phyloP scores from a whole-genome alignment of 371 early-diverging fungal species.

The Sporodiniella umbellata region DNA sequence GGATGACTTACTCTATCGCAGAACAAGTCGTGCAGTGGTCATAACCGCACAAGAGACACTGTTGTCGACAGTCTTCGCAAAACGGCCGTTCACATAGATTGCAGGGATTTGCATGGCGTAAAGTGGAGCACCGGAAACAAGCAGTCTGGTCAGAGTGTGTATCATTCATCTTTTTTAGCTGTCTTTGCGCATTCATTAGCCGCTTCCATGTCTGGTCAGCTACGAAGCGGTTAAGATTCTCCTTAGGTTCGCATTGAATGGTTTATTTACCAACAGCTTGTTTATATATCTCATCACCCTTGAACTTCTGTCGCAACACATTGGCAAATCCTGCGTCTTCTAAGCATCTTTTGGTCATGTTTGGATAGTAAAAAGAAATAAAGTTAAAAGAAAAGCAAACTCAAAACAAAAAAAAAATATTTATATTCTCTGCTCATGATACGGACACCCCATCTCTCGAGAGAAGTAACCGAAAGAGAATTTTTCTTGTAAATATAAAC shows the following conservation, averaged over 20 bases:
- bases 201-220: slow-evolving; percentile 13
- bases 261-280: slow-evolving; percentile 10
- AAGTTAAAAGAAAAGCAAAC: not conserved
- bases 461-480: too few relatives aligned
- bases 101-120: not conserved
- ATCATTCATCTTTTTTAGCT: not conserved
- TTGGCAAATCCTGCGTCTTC: slow-evolving; percentile 20
- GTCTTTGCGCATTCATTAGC: slow-evolving; percentile 19
- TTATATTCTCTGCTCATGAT: too few relatives aligned
- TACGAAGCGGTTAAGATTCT: not conserved
- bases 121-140: not conserved
- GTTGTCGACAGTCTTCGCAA: slow-evolving; percentile 14
- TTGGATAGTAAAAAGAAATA: too few relatives aligned
- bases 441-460: too few relatives aligned
- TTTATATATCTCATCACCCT: slow-evolving; percentile 11
- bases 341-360: slow-evolving; percentile 19
- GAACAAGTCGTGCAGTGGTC: slow-evolving; percentile 14
- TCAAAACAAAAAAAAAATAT: too few relatives aligned
- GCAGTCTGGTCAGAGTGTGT: not conserved
- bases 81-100: slow-evolving; percentile 7
- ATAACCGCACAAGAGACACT: slow-evolving; percentile 10
- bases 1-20: slow-evolving; percentile 11
- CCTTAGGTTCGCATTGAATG: not conserved
- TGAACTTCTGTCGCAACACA: slow-evolving; percentile 16
- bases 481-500: too few relatives aligned